A percentile compares a stretch with the other conserved stretches of the same genome.
Conservation (phyloP, 2,329 filamentous ascomycete genomes). For the Colletotrichum euphorbiae region DNA sequence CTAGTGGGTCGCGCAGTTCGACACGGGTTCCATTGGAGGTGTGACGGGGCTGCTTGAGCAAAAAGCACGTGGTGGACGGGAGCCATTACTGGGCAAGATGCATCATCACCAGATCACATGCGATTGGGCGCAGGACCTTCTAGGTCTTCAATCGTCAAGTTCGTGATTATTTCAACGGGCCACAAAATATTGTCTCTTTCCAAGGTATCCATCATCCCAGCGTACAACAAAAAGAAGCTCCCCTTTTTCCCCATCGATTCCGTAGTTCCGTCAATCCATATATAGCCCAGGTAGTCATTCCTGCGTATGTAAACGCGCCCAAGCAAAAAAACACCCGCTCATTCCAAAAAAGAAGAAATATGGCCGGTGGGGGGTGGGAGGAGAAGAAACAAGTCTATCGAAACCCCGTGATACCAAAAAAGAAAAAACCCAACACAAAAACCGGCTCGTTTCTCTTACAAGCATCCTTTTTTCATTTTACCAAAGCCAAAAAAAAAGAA, state of each 20-base stretch:
- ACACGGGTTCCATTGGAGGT: too few relatives aligned
- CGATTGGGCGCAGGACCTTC: too few relatives aligned
- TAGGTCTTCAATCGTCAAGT: too few relatives aligned
- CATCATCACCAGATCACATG: too few relatives aligned
- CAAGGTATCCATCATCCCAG: background rate
- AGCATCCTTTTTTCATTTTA: background rate
- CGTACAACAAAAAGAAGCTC: background rate
- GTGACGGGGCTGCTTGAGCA: too few relatives aligned
- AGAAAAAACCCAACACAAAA: background rate
- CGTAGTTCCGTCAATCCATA: constrained; percentile 2
- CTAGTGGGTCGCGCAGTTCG: too few relatives aligned
- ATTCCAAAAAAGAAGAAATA: constrained; percentile 7
- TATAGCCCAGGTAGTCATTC: background rate
- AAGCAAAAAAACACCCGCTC: constrained; percentile 1
- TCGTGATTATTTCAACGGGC: too few relatives aligned
- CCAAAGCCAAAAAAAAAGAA: background rate
- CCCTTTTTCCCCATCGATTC: background rate
- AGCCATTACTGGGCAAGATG: too few relatives aligned
- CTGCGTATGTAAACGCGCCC: background rate
- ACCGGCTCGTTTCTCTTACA: background rate
- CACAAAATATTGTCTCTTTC: too few relatives aligned
- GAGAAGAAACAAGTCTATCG: constrained; percentile 29
- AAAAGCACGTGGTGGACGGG: too few relatives aligned
- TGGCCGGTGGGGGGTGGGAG: background rate
- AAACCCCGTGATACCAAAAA: background rate